These are phyloP conservation scores for Nyctanthes arbortristis DNA, from an alignment of 257 asterid genomes.

Conservation along the genomic window DNA sequence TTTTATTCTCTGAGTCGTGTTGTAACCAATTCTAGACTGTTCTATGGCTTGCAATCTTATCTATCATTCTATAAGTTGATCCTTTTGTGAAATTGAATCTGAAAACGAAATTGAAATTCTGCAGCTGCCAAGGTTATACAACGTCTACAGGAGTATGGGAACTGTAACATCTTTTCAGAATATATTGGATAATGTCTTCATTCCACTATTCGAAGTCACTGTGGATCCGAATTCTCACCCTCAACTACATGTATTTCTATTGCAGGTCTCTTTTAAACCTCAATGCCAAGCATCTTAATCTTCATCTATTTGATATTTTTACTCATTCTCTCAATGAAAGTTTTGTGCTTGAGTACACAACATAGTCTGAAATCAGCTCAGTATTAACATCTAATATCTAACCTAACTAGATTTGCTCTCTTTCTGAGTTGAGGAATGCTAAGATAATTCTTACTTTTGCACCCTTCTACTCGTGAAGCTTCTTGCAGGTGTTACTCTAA, in stretches of 20 bases:
- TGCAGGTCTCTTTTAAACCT: conserved; percentile 55
- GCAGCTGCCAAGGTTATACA: conserved; percentile 96
- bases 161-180: conserved; percentile 90
- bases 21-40: conserved; percentile 15
- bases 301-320: conserved; percentile 14
- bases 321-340: conserved; percentile 22
- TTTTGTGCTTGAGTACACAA: conserved; percentile 5
- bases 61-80: background rate
- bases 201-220: conserved; percentile 91
- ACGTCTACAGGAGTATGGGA: conserved; percentile 90
- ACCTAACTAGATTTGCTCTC: background rate
- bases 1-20: background rate
- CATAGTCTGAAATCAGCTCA: conserved; percentile 14
- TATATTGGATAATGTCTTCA: conserved; percentile 82
- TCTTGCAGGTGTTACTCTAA: conserved; percentile 6
- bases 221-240: conserved; percentile 93
- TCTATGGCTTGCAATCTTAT: conserved; percentile 9
- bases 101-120: conserved; percentile 15
- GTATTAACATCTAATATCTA: conserved; percentile 11
- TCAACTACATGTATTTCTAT: conserved; percentile 80
- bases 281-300: conserved; percentile 1
- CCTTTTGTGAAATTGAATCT: background rate
- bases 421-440: conserved; percentile 7
- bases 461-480: background rate
- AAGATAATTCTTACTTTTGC: conserved; percentile 3